Base-by-base conservation (phyloP, 306 rosid species). In the Prinsepia uniflora region DNA sequence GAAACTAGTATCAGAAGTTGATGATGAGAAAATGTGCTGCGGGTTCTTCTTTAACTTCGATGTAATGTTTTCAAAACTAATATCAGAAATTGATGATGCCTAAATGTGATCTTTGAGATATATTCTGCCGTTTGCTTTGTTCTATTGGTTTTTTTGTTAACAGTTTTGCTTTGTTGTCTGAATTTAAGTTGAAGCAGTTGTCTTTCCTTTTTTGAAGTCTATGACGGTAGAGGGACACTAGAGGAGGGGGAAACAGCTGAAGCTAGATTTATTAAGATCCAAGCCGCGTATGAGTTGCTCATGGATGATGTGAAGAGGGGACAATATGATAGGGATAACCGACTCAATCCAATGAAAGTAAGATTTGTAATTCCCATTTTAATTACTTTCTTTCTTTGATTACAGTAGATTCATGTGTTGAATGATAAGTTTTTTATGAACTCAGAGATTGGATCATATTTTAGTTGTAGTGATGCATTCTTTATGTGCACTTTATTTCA, bases 181-280 rank as follows among this genome's bases (percentile, higher is more conserved):
- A 24, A 43, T 49, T 24, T 41, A 48, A 57, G 59, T 65, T 75
- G 75, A 62, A 65, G 42, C n/a, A 11, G 71, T 60, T 66, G 7
- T 62, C 36, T 65, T 72, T 71, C 52, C 9, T 39, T 45, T 45
- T 72, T 53, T 73, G 50, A 46, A 89, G 97, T 91, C 54, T 91
- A 91, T 76, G 74, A 94, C 78, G 97, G 97, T 57, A 88, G 89
- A 86, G 97, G 98, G 71, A 88, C 85, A 36, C 92, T 90, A 18
- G 96, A 89, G 80, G 97, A 90, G 78, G 97, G 96, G 72, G 98
- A 94, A 83, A 94, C 97, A 52, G 89, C 97, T 54, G 98, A 87
- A 81, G 86, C 90, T 77, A 90, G 97, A 74, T 90, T 93, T 82
- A 93, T 93, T 55, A 93, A 93, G 87, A 87, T 94, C 79, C 97